Base-by-base conservation (phyloP, 1,284 basidiomycete species). In the Ustilago curta region DNA sequence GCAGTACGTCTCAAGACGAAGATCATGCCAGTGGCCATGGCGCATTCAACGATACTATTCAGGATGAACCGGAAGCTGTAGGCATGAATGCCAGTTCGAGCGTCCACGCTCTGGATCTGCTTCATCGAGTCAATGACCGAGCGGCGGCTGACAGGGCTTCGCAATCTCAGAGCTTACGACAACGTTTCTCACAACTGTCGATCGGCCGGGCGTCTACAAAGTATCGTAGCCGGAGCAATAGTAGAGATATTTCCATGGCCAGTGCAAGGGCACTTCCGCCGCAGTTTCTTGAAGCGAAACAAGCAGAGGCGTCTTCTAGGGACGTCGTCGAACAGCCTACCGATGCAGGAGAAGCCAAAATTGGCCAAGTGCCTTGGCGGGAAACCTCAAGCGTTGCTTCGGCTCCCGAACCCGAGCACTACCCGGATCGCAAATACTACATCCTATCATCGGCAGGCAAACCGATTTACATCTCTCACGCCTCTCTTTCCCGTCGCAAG, bases 381-480 rank as follows among this genome's bases (percentile, higher is more conserved):
- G 50, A 47, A 7, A 27, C 18, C 9, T 19, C 57, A 16, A 23
- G 14, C 29, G 11, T 6, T 7, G 12, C 25, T 2, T 21, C 31
- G 0, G n/a, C 27, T 16, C 16, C 2, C 1, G 49, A 55, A 12
- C 9, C 44, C 6, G 74, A 68, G 32, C 55, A 50, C 14, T 77
- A 60, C 21, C 63, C 73, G 7, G 58, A 67, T 57, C 60, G 72
- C 29, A 75, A 71, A 49, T 81, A 81, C 60, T 78, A 69, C 59
- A 74, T 81, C 50, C 62, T 81, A 32, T 80, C 72, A 12, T 73
- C 71, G 1, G 80, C 80, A 3, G 80, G 80, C 21, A 81, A 81
- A 58, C 78, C 78, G 8, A 76, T 82, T 66, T 82, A 73, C 72
- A 67, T 76, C 48, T 75, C 71, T 3, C 68, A 79, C 44, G 55